A percentile compares a stretch with the other conserved stretches of the same genome.
Conservation (phyloP, 2,329 filamentous ascomycete genomes). For the Epichloe scottii region DNA sequence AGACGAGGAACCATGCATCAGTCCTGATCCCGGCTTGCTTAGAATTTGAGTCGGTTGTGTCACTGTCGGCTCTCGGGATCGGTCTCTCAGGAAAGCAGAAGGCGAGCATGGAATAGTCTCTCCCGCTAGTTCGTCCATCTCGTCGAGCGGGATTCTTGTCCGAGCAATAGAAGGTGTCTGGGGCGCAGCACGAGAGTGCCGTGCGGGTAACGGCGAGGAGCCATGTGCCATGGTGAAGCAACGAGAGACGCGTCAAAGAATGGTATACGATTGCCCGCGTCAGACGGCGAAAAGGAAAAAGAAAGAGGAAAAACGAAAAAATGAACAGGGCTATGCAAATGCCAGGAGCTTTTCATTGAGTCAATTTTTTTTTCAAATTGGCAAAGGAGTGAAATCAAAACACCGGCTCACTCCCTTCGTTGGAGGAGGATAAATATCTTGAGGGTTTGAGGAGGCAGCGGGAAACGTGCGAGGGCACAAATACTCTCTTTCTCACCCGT, state of each 20-base stretch:
- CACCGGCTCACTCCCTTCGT: too few species aligned
- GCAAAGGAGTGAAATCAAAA: too few species aligned
- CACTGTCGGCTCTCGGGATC: constrained; percentile 8
- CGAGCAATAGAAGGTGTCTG: constrained; percentile 15
- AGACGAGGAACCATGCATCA: constrained; percentile 26
- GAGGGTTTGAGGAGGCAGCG: too few species aligned
- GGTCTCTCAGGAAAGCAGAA: constrained; percentile 20
- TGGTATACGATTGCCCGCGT: neutral
- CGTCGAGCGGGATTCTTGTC: constrained; percentile 16
- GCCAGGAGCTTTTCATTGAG: neutral
- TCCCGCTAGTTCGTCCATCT: constrained; percentile 32
- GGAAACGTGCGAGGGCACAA: neutral
- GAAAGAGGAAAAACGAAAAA: neutral
- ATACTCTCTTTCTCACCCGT: neutral
- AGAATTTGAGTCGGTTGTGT: constrained; percentile 38
- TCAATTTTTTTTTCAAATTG: neutral
- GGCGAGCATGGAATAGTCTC: constrained; percentile 35
- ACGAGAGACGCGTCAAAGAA: neutral
- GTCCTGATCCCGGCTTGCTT: constrained; percentile 23
- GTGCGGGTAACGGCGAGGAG: constrained; percentile 20
- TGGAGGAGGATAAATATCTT: too few species aligned
- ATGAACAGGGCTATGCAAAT: neutral
- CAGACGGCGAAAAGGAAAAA: neutral
- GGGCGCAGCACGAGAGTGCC: constrained; percentile 17
- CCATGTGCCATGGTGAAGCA: constrained; percentile 15